These are phyloP conservation scores for Ogataea hybrid DNA, from an alignment of 1,139 yeast species.

Conservation along the genomic window DNA sequence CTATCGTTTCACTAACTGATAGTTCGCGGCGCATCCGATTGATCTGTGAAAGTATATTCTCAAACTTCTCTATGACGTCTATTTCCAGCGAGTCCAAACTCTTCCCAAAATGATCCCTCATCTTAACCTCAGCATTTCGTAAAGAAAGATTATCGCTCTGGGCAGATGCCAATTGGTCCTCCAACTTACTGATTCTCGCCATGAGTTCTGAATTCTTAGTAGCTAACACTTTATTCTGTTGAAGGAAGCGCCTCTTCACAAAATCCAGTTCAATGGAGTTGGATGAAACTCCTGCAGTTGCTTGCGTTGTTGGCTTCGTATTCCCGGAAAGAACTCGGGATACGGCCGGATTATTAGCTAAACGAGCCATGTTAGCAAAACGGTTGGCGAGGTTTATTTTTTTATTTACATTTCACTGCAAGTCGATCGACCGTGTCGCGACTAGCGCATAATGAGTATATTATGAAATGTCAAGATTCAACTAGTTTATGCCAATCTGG, in stretches of 20 bases:
- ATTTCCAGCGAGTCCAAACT: constrained; percentile 39
- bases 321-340: constrained; percentile 8
- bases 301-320: constrained; percentile 9
- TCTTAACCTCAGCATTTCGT: constrained; percentile 34
- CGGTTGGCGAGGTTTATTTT: background rate
- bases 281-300: constrained; percentile 11
- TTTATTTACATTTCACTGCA: constrained; percentile 1
- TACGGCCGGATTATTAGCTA: constrained; percentile 19
- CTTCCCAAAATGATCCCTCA: constrained; percentile 35
- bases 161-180: constrained; percentile 43
- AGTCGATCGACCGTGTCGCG: constrained; percentile 6
- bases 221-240: constrained; percentile 55
- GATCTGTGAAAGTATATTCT: constrained; percentile 43
- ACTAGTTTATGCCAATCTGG: no score
- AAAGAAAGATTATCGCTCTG: constrained; percentile 46
- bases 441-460: background rate
- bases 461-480: no score
- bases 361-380: constrained; percentile 20
- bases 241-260: constrained; percentile 33
- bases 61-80: constrained; percentile 42
- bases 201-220: constrained; percentile 52
- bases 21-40: constrained; percentile 36
- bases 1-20: constrained; percentile 26
- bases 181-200: constrained; percentile 50
- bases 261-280: constrained; percentile 22